Base-by-base conservation (phyloP, 106 monocot genomes). In the Triglochin maritima region DNA sequence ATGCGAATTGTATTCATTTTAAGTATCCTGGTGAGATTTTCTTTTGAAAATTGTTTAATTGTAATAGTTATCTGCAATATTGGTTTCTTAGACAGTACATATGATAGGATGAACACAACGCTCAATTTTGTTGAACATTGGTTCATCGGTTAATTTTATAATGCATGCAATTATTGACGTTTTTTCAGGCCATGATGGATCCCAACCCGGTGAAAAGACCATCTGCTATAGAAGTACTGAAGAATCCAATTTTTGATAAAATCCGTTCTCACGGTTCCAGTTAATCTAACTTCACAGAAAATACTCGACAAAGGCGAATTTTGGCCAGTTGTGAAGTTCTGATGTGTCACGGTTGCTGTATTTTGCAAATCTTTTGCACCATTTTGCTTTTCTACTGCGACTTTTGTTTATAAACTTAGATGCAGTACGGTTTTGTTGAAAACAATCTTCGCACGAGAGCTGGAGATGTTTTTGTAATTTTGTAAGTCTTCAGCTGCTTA, bases 171-270 rank as follows among this genome's bases (percentile, higher is more conserved):
- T 29, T 29, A 29, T 29, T 29, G 29, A 29, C 1, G 29, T 29
- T 29, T 50, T 50, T 50, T 29, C 76, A 96, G 95, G 81, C 78
- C 9, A 96, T 96, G 95, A 96, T 96, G 87, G 85, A 91, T 69
- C 90, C 95, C 48, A 79, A 96, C 70, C 95, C 95, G 6, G 13
- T 65, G 15, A 96, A 54, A 74, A 82, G 95, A 11, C 95, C 95
- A 53, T 90, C 95, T 47, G 95, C 90, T 5, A 83, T 67, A 57
- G 85, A 96, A 71, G 70, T 96, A 3, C 47, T 85, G 53, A 80
- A 80, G 49, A 76, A 88, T 67, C 74, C 87, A 0, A 65, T 87
- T 11, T 91, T 96, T 64, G 79, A 82, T 47, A 82, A 54, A 47
- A 7, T 52, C 29, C 69, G 49, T 70, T 29, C 48, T n/a, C 5